These are phyloP conservation scores for Trametes punicea DNA, from an alignment of 768 basidiomycete genomes.

Conservation along the genomic window DNA sequence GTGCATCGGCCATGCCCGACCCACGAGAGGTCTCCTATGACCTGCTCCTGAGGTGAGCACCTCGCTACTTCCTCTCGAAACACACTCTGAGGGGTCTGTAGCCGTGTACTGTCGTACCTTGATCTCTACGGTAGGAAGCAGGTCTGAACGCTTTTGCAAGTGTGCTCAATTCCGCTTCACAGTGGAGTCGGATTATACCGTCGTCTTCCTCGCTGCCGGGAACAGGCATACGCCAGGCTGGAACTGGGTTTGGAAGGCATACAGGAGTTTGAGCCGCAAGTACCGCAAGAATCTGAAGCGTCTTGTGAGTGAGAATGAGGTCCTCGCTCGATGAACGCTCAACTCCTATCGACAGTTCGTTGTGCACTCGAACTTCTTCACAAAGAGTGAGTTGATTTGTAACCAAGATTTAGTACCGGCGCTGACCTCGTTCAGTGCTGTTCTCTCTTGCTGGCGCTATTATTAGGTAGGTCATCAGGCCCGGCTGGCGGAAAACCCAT, in stretches of 20 bases:
- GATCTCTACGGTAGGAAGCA: slow-evolving; percentile 68
- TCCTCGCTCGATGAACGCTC: neutral
- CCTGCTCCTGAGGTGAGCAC: slow-evolving; percentile 62
- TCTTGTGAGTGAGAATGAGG: slow-evolving; percentile 47
- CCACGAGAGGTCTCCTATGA: slow-evolving; percentile 76
- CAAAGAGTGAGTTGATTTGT: slow-evolving; percentile 84
- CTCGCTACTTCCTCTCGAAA: slow-evolving; percentile 8
- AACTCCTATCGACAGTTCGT: slow-evolving; percentile 54
- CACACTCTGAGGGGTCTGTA: slow-evolving; percentile 29
- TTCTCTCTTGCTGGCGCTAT: slow-evolving; percentile 86
- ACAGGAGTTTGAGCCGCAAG: slow-evolving; percentile 74
- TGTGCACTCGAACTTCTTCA: slow-evolving; percentile 84
- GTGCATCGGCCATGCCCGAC: slow-evolving; percentile 80
- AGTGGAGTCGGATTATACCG: slow-evolving; percentile 89
- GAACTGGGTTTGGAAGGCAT: slow-evolving; percentile 93
- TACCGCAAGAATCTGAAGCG: slow-evolving; percentile 88
- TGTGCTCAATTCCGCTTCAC: neutral
- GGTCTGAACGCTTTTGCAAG: neutral
- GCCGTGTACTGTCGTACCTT: slow-evolving; percentile 75
- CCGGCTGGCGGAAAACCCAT: no score
- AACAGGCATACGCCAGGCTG: slow-evolving; percentile 70
- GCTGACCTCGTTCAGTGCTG: slow-evolving; percentile 51
- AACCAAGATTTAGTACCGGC: slow-evolving; percentile 7
- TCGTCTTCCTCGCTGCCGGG: slow-evolving; percentile 85
- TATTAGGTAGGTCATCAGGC: slow-evolving; percentile 55